A percentile compares a stretch with the other conserved stretches of the same genome.
Evolutionary conservation across 208 protist genomes (phyloP).

Genomic region (Acanthamoeba healyi): DNA sequence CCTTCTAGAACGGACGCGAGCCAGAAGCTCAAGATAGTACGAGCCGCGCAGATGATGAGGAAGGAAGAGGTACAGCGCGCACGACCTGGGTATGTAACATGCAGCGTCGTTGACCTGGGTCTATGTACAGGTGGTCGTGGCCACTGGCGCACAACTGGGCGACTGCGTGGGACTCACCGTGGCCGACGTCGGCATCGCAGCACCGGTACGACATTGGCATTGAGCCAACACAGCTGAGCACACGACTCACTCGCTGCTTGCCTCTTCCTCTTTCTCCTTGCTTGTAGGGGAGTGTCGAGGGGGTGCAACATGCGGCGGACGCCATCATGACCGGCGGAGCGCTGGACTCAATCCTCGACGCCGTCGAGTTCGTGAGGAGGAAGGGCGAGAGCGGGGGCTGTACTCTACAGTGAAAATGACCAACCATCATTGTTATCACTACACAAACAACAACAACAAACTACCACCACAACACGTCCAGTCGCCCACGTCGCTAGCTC

Average conservation of each 20-base stretch:
- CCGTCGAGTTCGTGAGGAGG: conserved; percentile 53
- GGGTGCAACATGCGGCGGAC: conserved; percentile 50
- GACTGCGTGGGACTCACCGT: conserved; percentile 3
- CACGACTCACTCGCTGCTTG: no score
- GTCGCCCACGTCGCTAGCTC: no score
- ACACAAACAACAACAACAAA: no score
- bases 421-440: no score
- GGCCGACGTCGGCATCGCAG: conserved; percentile 44
- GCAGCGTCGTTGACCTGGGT: no score
- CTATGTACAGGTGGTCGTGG: conserved; percentile 43
- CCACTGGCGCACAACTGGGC: neutral
- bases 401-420: conserved; percentile 52
- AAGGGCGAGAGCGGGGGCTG: conserved; percentile 25
- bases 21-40: conserved; percentile 60
- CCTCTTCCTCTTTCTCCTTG: no score
- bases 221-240: no score
- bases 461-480: no score
- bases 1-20: conserved; percentile 53
- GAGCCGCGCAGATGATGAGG: conserved; percentile 38
- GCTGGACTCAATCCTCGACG: conserved; percentile 54
- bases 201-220: neutral
- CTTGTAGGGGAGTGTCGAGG: conserved; percentile 35
- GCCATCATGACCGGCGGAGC: conserved; percentile 13
- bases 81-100: no score
- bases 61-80: neutral